Base-by-base conservation (phyloP, 306 rosid genomes). In the Carpinus viminea region DNA sequence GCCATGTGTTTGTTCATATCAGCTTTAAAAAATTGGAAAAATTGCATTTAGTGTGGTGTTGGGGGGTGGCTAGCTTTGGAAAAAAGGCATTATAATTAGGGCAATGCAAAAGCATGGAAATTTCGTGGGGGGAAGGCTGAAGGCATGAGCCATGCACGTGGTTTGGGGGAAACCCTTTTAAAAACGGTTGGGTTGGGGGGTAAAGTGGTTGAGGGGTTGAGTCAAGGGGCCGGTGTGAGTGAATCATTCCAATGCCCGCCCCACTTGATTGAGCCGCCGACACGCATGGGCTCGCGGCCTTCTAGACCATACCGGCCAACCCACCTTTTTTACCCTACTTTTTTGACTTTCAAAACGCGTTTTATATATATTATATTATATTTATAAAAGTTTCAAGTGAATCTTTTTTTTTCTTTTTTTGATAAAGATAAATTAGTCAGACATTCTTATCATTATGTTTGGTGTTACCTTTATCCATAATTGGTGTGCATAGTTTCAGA, bases 71-170 rank as follows among this genome's bases (percentile, higher is more conserved):
- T 24, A 24, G 26, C 11, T 26, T 38, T 76, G 80, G 10, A 13
- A 53, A 80, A 74, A 74, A 76, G 59, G 66, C 79, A 56, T 70
- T 16, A 41, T 20, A 5, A 24, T 1, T 24, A 24, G 26, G 26
- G 26, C 0, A 51, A 46, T 45, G 74, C n/a, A 73, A 74, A 47
- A 47, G 86, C 76, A 68, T 26, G 64, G 77, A 74, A 81, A 81
- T 72, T 88, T 82, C 74, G 61, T 48, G 70, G 70, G 52, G 70
- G 70, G 52, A 24, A 24, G 26, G 26, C 26, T 24, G 61, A 88
- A 79, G 86, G 21, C 79, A 62, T 61, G 78, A 83, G 85, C 21
- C 76, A 62, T 61, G 78, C 85, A 84, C 56, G 64, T 56, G 70
- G 76, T 64, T 72, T 72, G 45, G 77, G 13, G 55, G 68, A 68